phyloP scores from a whole-genome alignment of 1,139 yeast species.

The Hanseniaspora uvarum region DNA sequence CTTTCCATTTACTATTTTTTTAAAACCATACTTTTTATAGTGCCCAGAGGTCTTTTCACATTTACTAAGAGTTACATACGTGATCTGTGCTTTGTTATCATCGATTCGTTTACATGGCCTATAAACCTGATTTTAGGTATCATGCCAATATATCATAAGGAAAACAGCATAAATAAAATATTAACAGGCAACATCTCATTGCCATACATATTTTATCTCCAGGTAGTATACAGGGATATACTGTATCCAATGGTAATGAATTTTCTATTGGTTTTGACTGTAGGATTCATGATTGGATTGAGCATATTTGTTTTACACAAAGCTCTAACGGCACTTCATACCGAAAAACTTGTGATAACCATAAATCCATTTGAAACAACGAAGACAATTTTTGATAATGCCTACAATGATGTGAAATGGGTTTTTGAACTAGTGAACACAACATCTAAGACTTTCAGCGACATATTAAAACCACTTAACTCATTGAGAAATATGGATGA shows the following conservation, averaged over 20 bases:
- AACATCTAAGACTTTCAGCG: background rate
- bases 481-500: background rate
- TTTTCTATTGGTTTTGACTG: background rate
- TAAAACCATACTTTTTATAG: background rate
- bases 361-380: constrained; percentile 5
- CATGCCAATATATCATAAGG: background rate
- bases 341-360: background rate
- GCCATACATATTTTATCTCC: background rate
- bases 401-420: constrained; percentile 1
- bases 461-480: background rate
- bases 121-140: constrained; percentile 1
- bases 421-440: background rate
- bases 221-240: background rate
- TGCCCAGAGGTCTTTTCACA: background rate
- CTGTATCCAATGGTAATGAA: constrained; percentile 5
- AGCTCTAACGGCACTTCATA: background rate
- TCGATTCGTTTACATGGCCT: constrained; percentile 10
- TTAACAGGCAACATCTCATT: background rate
- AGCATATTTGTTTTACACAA: background rate
- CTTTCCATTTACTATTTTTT: background rate
- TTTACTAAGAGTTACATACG: background rate
- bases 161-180: background rate
- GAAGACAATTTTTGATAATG: background rate
- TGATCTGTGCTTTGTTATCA: background rate
- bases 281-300: background rate